Conservation (phyloP, 2,329 filamentous ascomycete species). For the Pseudocercospora cruenta region DNA sequence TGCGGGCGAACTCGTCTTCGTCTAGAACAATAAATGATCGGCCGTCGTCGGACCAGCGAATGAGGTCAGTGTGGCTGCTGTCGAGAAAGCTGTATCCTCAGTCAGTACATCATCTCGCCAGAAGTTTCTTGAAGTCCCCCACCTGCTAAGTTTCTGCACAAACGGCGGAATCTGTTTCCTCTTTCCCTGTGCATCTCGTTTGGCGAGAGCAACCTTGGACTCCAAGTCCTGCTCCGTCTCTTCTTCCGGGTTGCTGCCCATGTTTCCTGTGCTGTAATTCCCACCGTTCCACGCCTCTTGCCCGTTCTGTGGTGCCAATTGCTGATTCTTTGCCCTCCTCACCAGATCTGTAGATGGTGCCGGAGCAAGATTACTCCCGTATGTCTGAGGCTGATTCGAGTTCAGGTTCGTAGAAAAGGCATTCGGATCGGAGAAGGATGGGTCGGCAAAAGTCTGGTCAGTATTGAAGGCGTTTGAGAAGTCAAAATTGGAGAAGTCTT, state of each 20-base stretch:
- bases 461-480: slow-evolving; percentile 35
- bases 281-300: slow-evolving; percentile 46
- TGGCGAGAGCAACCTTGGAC: slow-evolving; percentile 76
- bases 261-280: slow-evolving; percentile 26
- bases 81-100: slow-evolving; percentile 77
- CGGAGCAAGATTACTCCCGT: slow-evolving; percentile 26
- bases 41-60: slow-evolving; percentile 95
- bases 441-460: slow-evolving; percentile 41
- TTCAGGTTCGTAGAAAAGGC: slow-evolving; percentile 36
- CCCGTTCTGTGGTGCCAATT: slow-evolving; percentile 44
- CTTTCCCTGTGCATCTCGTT: slow-evolving; percentile 85
- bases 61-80: slow-evolving; percentile 88
- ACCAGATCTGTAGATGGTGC: slow-evolving; percentile 49
- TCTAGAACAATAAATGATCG: slow-evolving; percentile 96
- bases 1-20: slow-evolving; percentile 84
- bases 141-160: slow-evolving; percentile 98
- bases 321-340: slow-evolving; percentile 51
- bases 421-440: slow-evolving; percentile 41
- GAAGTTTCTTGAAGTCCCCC: slow-evolving; percentile 39
- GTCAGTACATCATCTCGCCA: slow-evolving; percentile 17
- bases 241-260: slow-evolving; percentile 54
- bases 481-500: slow-evolving; percentile 41
- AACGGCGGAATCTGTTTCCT: slow-evolving; percentile 96
- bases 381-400: slow-evolving; percentile 30
- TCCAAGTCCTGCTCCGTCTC: slow-evolving; percentile 81